Evolutionary conservation across 306 rosid genomes (phyloP).

Genomic region (Lithocarpus polystachyus): DNA sequence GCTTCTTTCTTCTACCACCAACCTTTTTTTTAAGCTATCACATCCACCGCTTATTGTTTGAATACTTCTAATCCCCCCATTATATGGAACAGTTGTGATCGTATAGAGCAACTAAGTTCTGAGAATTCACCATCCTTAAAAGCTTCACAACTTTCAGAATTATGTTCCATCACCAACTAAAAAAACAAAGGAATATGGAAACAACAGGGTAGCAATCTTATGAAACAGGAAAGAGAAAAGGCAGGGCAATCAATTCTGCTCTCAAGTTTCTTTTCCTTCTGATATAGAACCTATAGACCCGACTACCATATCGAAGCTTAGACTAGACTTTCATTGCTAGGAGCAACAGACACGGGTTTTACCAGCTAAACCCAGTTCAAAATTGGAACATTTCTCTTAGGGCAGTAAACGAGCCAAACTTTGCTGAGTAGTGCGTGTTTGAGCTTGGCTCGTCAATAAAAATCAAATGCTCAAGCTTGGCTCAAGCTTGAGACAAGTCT

Average conservation of each 20-base stretch:
- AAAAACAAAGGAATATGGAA: constrained; percentile 1
- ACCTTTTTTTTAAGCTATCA: constrained; percentile 32
- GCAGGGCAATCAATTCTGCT: background rate
- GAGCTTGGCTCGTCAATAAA: no score
- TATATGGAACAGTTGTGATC: background rate
- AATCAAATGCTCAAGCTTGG: no score
- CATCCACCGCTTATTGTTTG: background rate
- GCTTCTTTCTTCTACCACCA: constrained; percentile 57
- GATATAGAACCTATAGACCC: no score
- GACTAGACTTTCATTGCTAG: constrained; percentile 43
- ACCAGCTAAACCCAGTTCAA: no score
- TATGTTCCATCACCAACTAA: background rate
- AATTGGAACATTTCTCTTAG: no score
- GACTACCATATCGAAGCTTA: constrained; percentile 16
- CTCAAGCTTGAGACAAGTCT: no score
- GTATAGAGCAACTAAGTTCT: background rate
- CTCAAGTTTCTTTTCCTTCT: no score
- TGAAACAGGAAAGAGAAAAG: no score
- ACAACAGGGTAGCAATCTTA: background rate
- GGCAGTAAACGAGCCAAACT: no score
- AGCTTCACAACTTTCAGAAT: no score
- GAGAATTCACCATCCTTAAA: no score
- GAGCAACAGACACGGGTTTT: background rate
- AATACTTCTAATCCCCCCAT: background rate
- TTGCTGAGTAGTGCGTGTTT: no score